Conservation (phyloP, 1,139 yeast genomes). For the Yamadazyma kanchanaburiensis region DNA sequence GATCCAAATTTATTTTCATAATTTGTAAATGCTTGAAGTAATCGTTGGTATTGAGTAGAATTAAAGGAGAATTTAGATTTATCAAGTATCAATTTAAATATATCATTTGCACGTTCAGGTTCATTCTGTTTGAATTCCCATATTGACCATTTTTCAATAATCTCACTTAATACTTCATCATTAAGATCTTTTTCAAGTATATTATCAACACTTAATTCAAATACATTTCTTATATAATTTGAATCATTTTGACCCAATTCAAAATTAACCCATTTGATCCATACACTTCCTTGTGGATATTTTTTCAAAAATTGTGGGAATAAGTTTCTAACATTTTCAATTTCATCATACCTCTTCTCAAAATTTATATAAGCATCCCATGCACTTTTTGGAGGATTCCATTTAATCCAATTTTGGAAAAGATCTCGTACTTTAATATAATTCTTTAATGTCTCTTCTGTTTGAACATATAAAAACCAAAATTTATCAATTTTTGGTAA, state of each 20-base stretch:
- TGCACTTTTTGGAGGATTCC: conserved; percentile 64
- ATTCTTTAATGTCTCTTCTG: conserved; percentile 78
- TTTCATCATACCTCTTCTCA: conserved; percentile 66
- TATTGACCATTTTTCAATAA: conserved; percentile 52
- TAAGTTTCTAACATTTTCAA: conserved; percentile 53
- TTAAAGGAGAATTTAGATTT: conserved; percentile 31
- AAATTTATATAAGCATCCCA: conserved; percentile 77
- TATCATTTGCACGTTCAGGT: conserved; percentile 60
- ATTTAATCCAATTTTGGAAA: conserved; percentile 77
- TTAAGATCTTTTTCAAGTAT: conserved; percentile 24
- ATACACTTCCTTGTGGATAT: conserved; percentile 53
- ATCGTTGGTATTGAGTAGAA: conserved; percentile 28
- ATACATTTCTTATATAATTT: conserved; percentile 52
- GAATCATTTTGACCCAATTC: conserved; percentile 19
- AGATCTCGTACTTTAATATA: conserved; percentile 59
- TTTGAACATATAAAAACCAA: conserved; percentile 79
- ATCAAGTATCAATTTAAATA: conserved; percentile 54
- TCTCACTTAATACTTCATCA: conserved; percentile 21
- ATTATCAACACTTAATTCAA: conserved; percentile 63
- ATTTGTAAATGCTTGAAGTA: conserved; percentile 49
- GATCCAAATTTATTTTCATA: conserved; percentile 69
- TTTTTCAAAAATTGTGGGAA: conserved; percentile 55
- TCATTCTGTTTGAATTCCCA: conserved; percentile 72
- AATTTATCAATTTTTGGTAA: conserved; percentile 80
- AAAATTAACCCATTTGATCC: conserved; percentile 52